Base-by-base conservation (phyloP, 257 asterid species). In the Cynanchum wilfordii region DNA sequence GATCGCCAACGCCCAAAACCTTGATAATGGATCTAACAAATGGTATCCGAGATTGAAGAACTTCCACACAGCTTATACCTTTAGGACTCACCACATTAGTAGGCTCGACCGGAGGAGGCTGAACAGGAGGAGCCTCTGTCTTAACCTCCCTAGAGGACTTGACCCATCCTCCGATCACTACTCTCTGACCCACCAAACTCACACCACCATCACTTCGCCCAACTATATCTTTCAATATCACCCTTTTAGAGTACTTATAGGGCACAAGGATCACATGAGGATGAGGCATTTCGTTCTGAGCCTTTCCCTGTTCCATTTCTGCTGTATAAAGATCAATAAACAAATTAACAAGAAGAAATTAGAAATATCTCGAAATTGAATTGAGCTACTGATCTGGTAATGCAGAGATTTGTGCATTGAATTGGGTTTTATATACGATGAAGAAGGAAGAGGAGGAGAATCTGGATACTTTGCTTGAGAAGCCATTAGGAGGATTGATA, bases 121-220 rank as follows among this genome's bases (percentile, higher is more conserved):
- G 72, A 24, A 42, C 36, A 24, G 82, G 78, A 25, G 81, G 78
- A 25, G 81, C 79, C 40, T 86, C 90, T 78, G 84, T 87, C 51
- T 81, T 77, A 70, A 91, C 55, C 79, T 94, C 97, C 17, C 86
- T 83, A 59, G 98, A 87, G 42, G 93, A 83, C 69, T 87, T 91
- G 10, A 94, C 97, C 98, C 97, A 94, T 22, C 98, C 98, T 3
- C 97, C 98, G 7, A 94, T 79, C 60, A 89, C 83, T 9, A 87
- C 83, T 29, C 85, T 84, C 75, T 79, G 84, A 2, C 97, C 97
- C 47, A 86, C 73, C 64, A 88, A 76, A 56, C 86, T 86, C 17
- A 70, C 55, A 10, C 90, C 93, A 49, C 87, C 89, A 66, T 94
- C 94, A 1, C 76, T 75, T 36, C 82, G 88, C 76, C 75, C 79